Base-by-base conservation (phyloP, 2,329 filamentous ascomycete species). In the Calonectria hongkongensis region DNA sequence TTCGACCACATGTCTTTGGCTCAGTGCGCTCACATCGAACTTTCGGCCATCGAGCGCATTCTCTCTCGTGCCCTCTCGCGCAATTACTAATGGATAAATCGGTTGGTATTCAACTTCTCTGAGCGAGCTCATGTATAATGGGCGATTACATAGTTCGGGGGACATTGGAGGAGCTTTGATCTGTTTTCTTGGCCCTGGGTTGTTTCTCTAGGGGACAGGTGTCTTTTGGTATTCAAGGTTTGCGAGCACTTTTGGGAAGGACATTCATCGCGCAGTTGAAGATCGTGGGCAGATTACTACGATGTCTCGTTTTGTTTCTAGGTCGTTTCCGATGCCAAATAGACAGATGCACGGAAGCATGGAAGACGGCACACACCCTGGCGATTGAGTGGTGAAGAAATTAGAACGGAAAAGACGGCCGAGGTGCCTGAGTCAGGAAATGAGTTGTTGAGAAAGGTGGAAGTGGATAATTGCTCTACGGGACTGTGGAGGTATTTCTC, bases 1-100 rank as follows among this genome's bases (percentile, higher is more conserved):
- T 88, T 89, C 69, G 89, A 90, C 72, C 74, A 82, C 28, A 83
- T 89, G 83, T 88, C 87, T 7, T 84, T 92, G 3, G 82, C 84
- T 1, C 79, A 88, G 47, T 85, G 86, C 13, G 87, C 87, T 2
- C 73, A 81, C 6, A 75, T 79, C 15, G 90, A 92, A 81, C 87
- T 89, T 78, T 75, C 79, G 7, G 86, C 86, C 3, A 83, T 92
- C 7, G 88, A 91, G 79, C 79, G 82, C 5, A 85, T 90, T 62
- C 81, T 92, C 30, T 81, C 82, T 27, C 86, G 87, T 6, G 86
- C 84, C 16, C 79, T 88, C 43, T 54, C 78, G 1, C n/a, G 30
- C 30, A 51, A 54, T 21, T 25, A 51, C 41, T 75, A 36, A 68
- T 12, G 25, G 39, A 65, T 68, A 15, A 36, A 65, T 13, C 13